These are phyloP conservation scores for Senna tora DNA, from an alignment of 306 rosid genomes.

Conservation along the genomic window DNA sequence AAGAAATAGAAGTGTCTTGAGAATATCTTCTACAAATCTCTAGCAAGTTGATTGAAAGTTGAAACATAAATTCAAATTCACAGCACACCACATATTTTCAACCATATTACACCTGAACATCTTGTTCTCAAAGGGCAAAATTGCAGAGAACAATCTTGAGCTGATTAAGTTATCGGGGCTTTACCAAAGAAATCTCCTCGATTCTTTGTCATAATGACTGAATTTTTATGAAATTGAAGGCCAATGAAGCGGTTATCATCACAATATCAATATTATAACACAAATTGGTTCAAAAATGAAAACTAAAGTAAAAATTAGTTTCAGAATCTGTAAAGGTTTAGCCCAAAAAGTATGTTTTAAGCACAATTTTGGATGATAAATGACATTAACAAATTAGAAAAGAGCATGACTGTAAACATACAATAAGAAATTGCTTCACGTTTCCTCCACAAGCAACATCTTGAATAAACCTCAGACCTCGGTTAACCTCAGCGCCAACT, in stretches of 20 bases:
- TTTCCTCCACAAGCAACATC: constrained; percentile 80
- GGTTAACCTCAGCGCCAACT: constrained; percentile 61
- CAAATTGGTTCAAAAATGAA: constrained; percentile 17
- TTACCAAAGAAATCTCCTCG: background rate
- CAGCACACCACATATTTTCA: background rate
- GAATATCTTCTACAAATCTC: too few species aligned
- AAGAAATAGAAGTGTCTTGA: too few species aligned
- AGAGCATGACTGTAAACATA: constrained; percentile 39
- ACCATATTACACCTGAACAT: background rate
- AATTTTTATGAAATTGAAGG: background rate
- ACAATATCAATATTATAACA: background rate
- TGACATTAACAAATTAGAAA: constrained; percentile 9
- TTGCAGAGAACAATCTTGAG: background rate
- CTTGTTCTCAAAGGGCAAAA: background rate
- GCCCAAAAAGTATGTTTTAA: constrained; percentile 3
- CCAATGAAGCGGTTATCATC: background rate
- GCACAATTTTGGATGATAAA: background rate
- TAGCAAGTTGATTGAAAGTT: too few species aligned
- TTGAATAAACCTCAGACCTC: constrained; percentile 61
- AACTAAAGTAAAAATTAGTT: background rate
- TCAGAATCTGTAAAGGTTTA: constrained; percentile 1
- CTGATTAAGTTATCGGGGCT: background rate
- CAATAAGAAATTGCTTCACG: constrained; percentile 71
- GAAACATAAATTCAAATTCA: too few species aligned
- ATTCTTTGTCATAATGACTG: background rate